These are phyloP conservation scores for Gloeopeniophorella convolvens DNA, from an alignment of 768 basidiomycete species.

Conservation along the genomic window DNA sequence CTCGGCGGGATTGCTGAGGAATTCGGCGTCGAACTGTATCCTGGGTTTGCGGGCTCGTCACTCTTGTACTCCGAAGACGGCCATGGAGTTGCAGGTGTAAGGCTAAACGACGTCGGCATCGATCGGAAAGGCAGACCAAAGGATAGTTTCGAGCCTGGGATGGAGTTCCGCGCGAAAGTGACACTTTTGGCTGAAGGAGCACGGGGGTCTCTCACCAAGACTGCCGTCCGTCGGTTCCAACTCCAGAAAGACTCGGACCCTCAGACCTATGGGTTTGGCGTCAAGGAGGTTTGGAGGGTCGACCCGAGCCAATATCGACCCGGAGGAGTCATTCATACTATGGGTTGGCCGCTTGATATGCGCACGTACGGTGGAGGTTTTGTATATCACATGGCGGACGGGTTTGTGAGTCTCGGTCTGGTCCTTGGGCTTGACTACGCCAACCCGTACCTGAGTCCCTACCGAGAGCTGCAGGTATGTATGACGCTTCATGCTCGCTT, in stretches of 20 bases:
- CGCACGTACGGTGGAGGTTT: slow-evolving; percentile 88
- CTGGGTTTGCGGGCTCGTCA: slow-evolving; percentile 91
- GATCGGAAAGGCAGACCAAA: slow-evolving; percentile 72
- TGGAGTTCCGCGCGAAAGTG: slow-evolving; percentile 90
- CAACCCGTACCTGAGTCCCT: slow-evolving; percentile 90
- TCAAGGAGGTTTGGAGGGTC: slow-evolving; percentile 98
- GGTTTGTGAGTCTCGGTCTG: slow-evolving; percentile 82
- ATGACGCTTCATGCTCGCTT: not conserved
- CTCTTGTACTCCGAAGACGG: slow-evolving; percentile 65
- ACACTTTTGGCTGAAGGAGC: slow-evolving; percentile 94
- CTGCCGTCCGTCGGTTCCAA: slow-evolving; percentile 65
- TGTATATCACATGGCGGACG: slow-evolving; percentile 93
- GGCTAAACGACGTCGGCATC: slow-evolving; percentile 92
- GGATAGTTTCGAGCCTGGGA: slow-evolving; percentile 88
- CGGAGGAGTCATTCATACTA: slow-evolving; percentile 84
- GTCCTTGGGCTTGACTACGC: slow-evolving; percentile 93
- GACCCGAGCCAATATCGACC: slow-evolving; percentile 55
- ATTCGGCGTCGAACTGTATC: slow-evolving; percentile 89
- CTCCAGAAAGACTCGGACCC: slow-evolving; percentile 64
- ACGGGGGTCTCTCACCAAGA: slow-evolving; percentile 85
- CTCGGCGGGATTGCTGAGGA: slow-evolving; percentile 80
- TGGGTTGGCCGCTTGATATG: slow-evolving; percentile 88
- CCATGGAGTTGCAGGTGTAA: slow-evolving; percentile 63
- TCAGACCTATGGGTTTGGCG: slow-evolving; percentile 93
- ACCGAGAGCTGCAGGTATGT: slow-evolving; percentile 84